Conservation (phyloP, 2,329 filamentous ascomycete genomes). For the Diaporthe sp. region DNA sequence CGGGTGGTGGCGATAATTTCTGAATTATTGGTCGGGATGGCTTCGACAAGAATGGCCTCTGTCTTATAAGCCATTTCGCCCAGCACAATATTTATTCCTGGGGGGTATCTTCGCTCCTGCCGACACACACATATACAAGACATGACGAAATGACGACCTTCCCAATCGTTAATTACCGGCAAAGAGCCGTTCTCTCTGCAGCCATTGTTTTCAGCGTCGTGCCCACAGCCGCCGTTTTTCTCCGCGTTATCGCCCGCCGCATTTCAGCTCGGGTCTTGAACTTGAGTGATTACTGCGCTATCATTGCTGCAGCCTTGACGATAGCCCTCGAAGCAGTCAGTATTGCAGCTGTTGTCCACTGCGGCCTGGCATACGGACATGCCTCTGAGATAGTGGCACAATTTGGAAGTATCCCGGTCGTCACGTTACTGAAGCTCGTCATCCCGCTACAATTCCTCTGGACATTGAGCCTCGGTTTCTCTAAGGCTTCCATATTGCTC, state of each 20-base stretch:
- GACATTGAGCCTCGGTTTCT: constrained; percentile 11
- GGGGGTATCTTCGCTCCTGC: not conserved
- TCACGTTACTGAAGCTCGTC: constrained; percentile 7
- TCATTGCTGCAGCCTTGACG: not conserved
- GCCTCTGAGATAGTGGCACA: not conserved
- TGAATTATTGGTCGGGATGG: not conserved
- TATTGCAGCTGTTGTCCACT: not conserved
- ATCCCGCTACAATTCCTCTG: constrained; percentile 22
- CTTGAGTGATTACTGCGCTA: constrained; percentile 33
- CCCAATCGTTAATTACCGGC: constrained; percentile 26
- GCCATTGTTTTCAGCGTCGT: constrained; percentile 29
- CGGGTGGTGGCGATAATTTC: constrained; percentile 1
- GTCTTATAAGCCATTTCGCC: constrained; percentile 1
- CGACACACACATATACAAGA: not conserved
- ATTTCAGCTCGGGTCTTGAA: constrained; percentile 13
- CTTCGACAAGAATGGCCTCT: not conserved
- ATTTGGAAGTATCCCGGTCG: not conserved
- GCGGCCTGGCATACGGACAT: constrained; percentile 19
- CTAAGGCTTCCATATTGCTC: constrained; percentile 14
- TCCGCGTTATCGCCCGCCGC: constrained; percentile 32
- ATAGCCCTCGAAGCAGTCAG: constrained; percentile 16
- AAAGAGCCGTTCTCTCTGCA: constrained; percentile 20
- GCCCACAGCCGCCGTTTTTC: constrained; percentile 7
- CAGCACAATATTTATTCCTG: constrained; percentile 1
- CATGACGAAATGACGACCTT: constrained; percentile 33